phyloP scores from a whole-genome alignment of 1,284 basidiomycete species.

The Cutaneotrichosporon mucoides region DNA sequence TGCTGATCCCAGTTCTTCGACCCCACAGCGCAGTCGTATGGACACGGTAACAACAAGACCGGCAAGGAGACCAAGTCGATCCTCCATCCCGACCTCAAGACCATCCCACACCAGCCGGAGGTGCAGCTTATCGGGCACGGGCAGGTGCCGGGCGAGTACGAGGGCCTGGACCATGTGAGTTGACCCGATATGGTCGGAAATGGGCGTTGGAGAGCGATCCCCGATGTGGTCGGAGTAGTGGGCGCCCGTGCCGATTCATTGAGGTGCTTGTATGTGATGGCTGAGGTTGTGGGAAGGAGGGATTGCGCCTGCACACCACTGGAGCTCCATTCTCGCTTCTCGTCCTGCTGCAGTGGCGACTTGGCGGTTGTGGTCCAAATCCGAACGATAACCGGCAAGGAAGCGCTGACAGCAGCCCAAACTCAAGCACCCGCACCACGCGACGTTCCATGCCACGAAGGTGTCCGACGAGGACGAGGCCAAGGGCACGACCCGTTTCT shows the following conservation, averaged over 20 bases:
- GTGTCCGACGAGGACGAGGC: conserved; percentile 71
- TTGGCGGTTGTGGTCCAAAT: too few species aligned
- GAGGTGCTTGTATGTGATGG: too few species aligned
- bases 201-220: background rate
- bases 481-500: conserved; percentile 74
- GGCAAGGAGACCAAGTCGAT: conserved; percentile 66
- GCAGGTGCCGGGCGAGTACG: conserved; percentile 62
- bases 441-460: conserved; percentile 81
- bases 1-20: conserved; percentile 61
- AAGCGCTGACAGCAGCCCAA: conserved; percentile 34
- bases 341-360: too few species aligned
- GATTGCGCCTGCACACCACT: too few species aligned
- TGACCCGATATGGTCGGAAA: background rate
- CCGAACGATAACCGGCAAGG: too few species aligned
- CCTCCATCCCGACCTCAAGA: conserved; percentile 78
- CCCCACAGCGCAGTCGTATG: conserved; percentile 65
- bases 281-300: too few species aligned
- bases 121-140: conserved; percentile 83
- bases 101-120: conserved; percentile 76
- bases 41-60: conserved; percentile 80
- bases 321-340: too few species aligned
- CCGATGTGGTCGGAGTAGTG: background rate
- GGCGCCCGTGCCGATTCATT: too few species aligned
- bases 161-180: conserved; percentile 64
- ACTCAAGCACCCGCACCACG: conserved; percentile 74